Evolutionary conservation across 2,329 filamentous ascomycete species (phyloP).

Genomic region (Calycina marina): DNA sequence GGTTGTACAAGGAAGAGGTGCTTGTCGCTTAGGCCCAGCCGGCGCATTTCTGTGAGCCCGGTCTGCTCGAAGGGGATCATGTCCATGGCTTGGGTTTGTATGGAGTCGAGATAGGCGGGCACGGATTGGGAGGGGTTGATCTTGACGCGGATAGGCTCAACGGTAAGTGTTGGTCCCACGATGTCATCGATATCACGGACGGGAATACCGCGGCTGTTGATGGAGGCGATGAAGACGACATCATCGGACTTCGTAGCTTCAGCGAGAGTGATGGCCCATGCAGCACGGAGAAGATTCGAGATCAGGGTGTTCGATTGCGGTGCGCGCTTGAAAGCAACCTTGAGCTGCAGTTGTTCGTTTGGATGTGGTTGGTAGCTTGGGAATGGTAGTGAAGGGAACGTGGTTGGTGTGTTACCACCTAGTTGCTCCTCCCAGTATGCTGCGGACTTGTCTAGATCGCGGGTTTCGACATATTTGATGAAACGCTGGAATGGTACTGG

Average conservation of each 20-base stretch:
- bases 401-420: not conserved
- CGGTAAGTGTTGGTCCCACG: conserved; percentile 63
- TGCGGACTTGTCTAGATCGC: not conserved
- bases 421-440: not conserved
- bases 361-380: not conserved
- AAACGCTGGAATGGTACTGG: not conserved
- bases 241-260: not conserved
- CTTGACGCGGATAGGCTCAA: conserved; percentile 36
- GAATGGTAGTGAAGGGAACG: not conserved
- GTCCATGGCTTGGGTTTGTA: not conserved
- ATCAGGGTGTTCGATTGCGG: not conserved
- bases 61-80: not conserved
- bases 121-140: conserved; percentile 28
- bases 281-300: not conserved
- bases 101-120: not conserved
- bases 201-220: conserved; percentile 13
- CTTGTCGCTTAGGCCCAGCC: not conserved
- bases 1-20: not conserved
- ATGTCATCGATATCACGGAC: conserved; percentile 53
- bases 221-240: not conserved
- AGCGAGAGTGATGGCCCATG: not conserved
- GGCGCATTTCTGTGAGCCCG: not conserved
- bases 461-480: not conserved
- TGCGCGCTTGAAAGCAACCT: not conserved
- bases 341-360: not conserved